phyloP scores from a whole-genome alignment of 495 filamentous ascomycete genomes.

The Podospora pseudocomata region DNA sequence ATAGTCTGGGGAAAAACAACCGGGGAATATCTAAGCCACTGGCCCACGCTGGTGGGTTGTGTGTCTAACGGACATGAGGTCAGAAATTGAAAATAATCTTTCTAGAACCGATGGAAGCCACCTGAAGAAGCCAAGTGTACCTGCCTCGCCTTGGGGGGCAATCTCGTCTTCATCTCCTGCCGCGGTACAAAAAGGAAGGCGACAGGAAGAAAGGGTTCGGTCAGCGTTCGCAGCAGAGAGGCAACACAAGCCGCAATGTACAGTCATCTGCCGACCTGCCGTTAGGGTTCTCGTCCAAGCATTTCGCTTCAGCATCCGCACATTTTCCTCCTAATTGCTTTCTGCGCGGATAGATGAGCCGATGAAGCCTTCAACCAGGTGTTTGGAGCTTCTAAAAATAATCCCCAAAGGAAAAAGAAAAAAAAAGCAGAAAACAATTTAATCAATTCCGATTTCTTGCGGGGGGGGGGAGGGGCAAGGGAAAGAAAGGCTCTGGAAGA shows the following conservation, averaged over 20 bases:
- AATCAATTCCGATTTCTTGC: conserved; percentile 9
- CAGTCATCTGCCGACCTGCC: conserved; percentile 3
- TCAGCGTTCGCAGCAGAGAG: not conserved
- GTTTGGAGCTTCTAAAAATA: conserved; percentile 6
- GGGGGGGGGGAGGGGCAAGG: not conserved
- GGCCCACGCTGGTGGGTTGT: not conserved
- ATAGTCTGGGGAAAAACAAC: not conserved
- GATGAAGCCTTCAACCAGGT: conserved; percentile 11
- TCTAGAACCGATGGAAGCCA: conserved; percentile 6
- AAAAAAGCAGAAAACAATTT: conserved; percentile 16
- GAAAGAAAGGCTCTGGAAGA: not conserved
- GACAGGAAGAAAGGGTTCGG: not conserved
- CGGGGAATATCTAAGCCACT: not conserved
- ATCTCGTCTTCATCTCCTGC: not conserved
- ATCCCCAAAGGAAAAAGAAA: not conserved
- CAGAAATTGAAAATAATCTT: not conserved
- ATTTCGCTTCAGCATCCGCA: not conserved
- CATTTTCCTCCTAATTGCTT: not conserved
- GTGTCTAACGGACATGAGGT: not conserved
- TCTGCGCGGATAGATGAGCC: not conserved
- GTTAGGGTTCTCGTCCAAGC: not conserved
- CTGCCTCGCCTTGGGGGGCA: not conserved
- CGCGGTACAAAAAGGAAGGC: conserved; percentile 3
- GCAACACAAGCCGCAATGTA: not conserved
- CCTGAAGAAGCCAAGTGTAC: not conserved